phyloP scores from a whole-genome alignment of 257 asterid species.

The Hygrophila difformis region DNA sequence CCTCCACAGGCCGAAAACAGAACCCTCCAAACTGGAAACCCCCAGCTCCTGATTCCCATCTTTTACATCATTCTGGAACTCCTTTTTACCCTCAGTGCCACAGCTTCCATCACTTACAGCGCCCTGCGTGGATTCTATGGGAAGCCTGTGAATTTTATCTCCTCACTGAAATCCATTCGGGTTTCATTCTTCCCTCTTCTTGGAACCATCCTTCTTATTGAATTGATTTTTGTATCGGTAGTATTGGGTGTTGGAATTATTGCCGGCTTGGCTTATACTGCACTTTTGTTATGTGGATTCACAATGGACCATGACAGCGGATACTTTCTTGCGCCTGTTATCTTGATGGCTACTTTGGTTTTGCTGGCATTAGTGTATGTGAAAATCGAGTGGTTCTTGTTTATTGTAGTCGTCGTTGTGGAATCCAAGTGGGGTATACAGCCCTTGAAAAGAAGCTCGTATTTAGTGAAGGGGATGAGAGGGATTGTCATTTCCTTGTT shows the following conservation, averaged over 20 bases:
- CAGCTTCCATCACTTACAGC: slow-evolving; percentile 45
- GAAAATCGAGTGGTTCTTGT: slow-evolving; percentile 38
- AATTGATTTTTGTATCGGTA: slow-evolving; percentile 9
- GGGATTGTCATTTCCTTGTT: slow-evolving; percentile 27
- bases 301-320: slow-evolving; percentile 18
- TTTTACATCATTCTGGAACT: slow-evolving; percentile 19
- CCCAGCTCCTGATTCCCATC: slow-evolving; percentile 17
- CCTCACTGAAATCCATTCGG: slow-evolving; percentile 41
- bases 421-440: slow-evolving; percentile 63
- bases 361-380: slow-evolving; percentile 19
- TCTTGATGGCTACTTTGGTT: slow-evolving; percentile 2
- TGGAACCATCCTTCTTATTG: slow-evolving; percentile 15
- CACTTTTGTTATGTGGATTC: slow-evolving; percentile 22
- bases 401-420: slow-evolving; percentile 39
- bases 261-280: neutral
- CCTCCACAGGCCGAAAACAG: slow-evolving; percentile 4
- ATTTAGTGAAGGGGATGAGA: slow-evolving; percentile 46
- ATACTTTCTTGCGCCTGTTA: slow-evolving; percentile 8
- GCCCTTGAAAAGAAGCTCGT: slow-evolving; percentile 46
- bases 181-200: slow-evolving; percentile 37
- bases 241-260: neutral
- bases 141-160: slow-evolving; percentile 33
- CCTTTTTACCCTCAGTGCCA: slow-evolving; percentile 29
- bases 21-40: neutral
- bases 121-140: slow-evolving; percentile 48